Evolutionary conservation across 495 filamentous ascomycete species (phyloP).

Genomic region (Talaromyces proteolyticus): DNA sequence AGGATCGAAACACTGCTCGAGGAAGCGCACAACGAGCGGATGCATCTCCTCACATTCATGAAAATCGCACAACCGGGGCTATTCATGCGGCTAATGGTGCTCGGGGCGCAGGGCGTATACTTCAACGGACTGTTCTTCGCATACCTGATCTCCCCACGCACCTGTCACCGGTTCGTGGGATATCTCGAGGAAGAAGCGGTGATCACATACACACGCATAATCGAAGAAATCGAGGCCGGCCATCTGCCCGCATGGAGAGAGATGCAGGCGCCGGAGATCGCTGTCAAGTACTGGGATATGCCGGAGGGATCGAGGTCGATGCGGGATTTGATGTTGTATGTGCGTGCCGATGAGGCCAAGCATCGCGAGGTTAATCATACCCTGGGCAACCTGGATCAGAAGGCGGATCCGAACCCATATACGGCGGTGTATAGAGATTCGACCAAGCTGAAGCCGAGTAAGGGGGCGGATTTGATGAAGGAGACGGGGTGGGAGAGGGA

Average conservation of each 20-base stretch:
- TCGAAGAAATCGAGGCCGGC: conserved; percentile 79
- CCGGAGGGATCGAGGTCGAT: conserved; percentile 78
- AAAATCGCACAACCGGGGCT: conserved; percentile 83
- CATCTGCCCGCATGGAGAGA: conserved; percentile 76
- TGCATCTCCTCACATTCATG: conserved; percentile 93
- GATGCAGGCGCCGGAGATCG: conserved; percentile 80
- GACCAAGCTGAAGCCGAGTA: conserved; percentile 57
- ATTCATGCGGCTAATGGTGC: conserved; percentile 85
- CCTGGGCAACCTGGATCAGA: conserved; percentile 75
- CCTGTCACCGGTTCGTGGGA: conserved; percentile 92
- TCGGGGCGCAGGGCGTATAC: conserved; percentile 82
- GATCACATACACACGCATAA: conserved; percentile 84
- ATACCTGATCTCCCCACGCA: conserved; percentile 84
- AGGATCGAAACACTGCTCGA: conserved; percentile 92
- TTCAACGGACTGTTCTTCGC: conserved; percentile 90
- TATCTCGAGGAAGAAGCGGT: conserved; percentile 97
- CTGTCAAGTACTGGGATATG: conserved; percentile 88
- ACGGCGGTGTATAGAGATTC: conserved; percentile 65
- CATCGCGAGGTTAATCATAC: conserved; percentile 98
- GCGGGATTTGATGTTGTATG: conserved; percentile 78
- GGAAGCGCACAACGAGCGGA: conserved; percentile 92
- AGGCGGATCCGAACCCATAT: conserved; percentile 85
- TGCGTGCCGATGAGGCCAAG: conserved; percentile 93
- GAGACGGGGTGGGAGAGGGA: conserved; percentile 74
- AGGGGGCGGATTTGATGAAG: conserved; percentile 63